A percentile compares a stretch with the other conserved stretches of the same genome.
Conservation (phyloP, 1,284 basidiomycete species). For the Veloporphyrellus conicus region DNA sequence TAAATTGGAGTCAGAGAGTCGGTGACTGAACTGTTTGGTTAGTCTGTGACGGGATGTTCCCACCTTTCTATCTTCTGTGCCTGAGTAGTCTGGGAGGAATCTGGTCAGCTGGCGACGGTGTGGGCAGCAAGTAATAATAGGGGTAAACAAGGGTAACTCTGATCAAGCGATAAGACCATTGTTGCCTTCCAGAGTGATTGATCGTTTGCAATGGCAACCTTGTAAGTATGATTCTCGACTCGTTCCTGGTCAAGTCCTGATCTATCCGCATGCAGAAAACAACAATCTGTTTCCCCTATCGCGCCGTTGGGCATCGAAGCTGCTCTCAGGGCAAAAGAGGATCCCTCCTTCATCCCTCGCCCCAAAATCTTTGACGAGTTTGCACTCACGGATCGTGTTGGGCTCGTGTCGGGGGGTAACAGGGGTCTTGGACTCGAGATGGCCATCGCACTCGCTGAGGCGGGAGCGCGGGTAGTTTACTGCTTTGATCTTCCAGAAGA, state of each 20-base stretch:
- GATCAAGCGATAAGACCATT: constrained; percentile 8
- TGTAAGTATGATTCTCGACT: constrained; percentile 12
- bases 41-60: too few species aligned
- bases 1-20: too few species aligned
- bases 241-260: neutral
- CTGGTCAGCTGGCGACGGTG: neutral
- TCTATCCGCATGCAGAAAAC: constrained; percentile 6
- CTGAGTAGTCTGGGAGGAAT: neutral
- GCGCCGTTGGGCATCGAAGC: constrained; percentile 60
- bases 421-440: constrained; percentile 81
- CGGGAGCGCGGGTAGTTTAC: constrained; percentile 71
- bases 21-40: too few species aligned
- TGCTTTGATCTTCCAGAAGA: constrained; percentile 67
- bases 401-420: constrained; percentile 74
- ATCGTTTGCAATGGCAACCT: constrained; percentile 16
- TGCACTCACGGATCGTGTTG: constrained; percentile 68
- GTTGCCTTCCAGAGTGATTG: neutral
- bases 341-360: constrained; percentile 33
- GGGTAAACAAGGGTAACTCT: neutral
- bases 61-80: neutral
- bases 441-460: constrained; percentile 73
- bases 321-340: constrained; percentile 44
- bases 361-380: constrained; percentile 70
- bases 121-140: neutral
- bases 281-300: constrained; percentile 49